Conservation (phyloP, 2,329 filamentous ascomycete genomes). For the Beauveria sp. region DNA sequence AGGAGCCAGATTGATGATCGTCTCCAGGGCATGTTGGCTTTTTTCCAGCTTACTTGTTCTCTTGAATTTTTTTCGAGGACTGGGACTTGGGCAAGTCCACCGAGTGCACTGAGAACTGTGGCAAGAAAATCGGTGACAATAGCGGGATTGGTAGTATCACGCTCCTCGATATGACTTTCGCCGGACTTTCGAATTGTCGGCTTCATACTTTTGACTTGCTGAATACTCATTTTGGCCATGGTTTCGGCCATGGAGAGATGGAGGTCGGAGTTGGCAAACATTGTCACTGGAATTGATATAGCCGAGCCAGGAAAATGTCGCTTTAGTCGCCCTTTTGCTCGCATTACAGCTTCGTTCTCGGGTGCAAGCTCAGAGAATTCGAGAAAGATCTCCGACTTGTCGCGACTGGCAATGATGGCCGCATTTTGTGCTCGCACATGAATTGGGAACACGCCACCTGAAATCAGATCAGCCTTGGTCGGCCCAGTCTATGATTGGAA, state of each 20-base stretch:
- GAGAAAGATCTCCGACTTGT: background rate
- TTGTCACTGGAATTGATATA: background rate
- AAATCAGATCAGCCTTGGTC: background rate
- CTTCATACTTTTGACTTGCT: background rate
- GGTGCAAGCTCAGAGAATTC: background rate
- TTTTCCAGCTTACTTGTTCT: background rate
- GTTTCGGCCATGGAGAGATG: background rate
- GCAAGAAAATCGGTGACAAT: conserved; percentile 2
- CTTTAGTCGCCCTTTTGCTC: background rate
- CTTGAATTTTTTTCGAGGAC: background rate
- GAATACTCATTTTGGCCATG: background rate
- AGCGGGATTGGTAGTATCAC: background rate
- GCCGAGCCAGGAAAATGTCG: conserved; percentile 2
- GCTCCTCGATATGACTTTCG: background rate
- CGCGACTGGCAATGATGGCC: background rate
- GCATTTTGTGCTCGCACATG: conserved; percentile 4
- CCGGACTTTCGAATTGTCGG: background rate
- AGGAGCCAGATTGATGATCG: conserved; percentile 46
- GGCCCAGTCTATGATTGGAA: no score
- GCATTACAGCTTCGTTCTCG: background rate
- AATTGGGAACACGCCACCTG: background rate
- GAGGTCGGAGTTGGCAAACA: background rate
- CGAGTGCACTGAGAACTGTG: background rate
- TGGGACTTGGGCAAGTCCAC: background rate
- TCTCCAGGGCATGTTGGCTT: conserved; percentile 14